Percentiles rank a stretch among this genome's conserved stretches.
These are phyloP conservation scores for Russula griseocarnosa DNA, from an alignment of 768 basidiomycete species.

Conservation along the genomic window DNA sequence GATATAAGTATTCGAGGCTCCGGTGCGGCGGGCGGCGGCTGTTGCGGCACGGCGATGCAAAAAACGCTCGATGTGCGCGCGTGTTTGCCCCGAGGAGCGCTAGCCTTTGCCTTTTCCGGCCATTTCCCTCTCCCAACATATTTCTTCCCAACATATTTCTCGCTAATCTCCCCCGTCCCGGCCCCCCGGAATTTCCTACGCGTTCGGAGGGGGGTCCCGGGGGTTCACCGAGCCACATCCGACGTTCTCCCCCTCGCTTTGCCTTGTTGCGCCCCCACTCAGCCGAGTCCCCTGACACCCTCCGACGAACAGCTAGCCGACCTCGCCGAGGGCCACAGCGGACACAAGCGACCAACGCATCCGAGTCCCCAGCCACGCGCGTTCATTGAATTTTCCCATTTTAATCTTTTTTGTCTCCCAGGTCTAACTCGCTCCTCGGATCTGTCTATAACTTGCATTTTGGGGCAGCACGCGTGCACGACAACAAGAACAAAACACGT, in stretches of 20 bases:
- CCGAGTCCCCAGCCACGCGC: slow-evolving; percentile 1
- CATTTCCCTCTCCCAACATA: slow-evolving; percentile 3
- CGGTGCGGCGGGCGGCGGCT: slow-evolving; percentile 28
- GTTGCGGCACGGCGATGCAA: slow-evolving; percentile 27
- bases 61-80: slow-evolving; percentile 26
- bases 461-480: slow-evolving; percentile 8
- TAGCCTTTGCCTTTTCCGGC: slow-evolving; percentile 21
- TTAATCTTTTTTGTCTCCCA: background rate
- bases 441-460: slow-evolving; percentile 11
- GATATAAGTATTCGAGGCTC: slow-evolving; percentile 29
- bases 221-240: slow-evolving; percentile 11
- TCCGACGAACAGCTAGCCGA: slow-evolving; percentile 15
- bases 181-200: slow-evolving; percentile 16
- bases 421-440: slow-evolving; percentile 4
- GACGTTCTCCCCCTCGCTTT: slow-evolving; percentile 7
- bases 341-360: background rate
- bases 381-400: slow-evolving; percentile 3
- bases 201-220: slow-evolving; percentile 13
- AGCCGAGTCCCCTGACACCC: slow-evolving; percentile 17
- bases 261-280: background rate
- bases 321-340: slow-evolving; percentile 10
- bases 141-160: background rate
- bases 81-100: slow-evolving; percentile 29
- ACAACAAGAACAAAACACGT: slow-evolving; percentile 14
- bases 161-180: slow-evolving; percentile 11